These are phyloP conservation scores for Cryptococcus sp. DNA, from an alignment of 1,284 basidiomycete species.

Conservation along the genomic window DNA sequence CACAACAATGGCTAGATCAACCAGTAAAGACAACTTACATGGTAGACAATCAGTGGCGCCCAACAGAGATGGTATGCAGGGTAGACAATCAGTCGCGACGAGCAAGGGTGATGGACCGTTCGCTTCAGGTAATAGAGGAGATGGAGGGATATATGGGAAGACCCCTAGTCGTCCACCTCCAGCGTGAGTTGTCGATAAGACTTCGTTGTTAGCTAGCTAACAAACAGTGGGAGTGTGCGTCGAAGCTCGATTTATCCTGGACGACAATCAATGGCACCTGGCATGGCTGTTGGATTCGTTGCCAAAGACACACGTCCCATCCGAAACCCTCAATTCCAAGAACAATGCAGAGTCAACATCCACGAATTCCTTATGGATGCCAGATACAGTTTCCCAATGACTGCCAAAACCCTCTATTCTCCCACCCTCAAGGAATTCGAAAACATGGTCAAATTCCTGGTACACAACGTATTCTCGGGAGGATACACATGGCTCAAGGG, in stretches of 20 bases:
- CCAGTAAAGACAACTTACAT: constrained; percentile 10
- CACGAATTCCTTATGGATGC: constrained; percentile 60
- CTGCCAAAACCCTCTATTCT: constrained; percentile 61
- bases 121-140: constrained; percentile 63
- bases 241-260: constrained; percentile 51
- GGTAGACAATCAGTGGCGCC: constrained; percentile 11
- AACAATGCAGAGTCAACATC: constrained; percentile 69
- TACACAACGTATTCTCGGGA: constrained; percentile 64
- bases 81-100: no score
- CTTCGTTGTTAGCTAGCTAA: no score
- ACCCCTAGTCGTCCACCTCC: constrained; percentile 55
- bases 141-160: constrained; percentile 54
- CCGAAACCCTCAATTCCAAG: constrained; percentile 65
- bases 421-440: constrained; percentile 79
- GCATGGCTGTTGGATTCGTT: constrained; percentile 51
- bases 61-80: constrained; percentile 2
- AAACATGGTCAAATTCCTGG: constrained; percentile 69
- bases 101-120: constrained; percentile 50
- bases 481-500: constrained; percentile 55
- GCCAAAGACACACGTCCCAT: constrained; percentile 70
- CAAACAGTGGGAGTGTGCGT: constrained; percentile 15
- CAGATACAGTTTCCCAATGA: constrained; percentile 58
- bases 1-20: constrained; percentile 7
- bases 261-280: constrained; percentile 43
- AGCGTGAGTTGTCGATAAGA: constrained; percentile 15